Base-by-base conservation (phyloP, 176 grass and related monocot species). In the Avena sativa region DNA sequence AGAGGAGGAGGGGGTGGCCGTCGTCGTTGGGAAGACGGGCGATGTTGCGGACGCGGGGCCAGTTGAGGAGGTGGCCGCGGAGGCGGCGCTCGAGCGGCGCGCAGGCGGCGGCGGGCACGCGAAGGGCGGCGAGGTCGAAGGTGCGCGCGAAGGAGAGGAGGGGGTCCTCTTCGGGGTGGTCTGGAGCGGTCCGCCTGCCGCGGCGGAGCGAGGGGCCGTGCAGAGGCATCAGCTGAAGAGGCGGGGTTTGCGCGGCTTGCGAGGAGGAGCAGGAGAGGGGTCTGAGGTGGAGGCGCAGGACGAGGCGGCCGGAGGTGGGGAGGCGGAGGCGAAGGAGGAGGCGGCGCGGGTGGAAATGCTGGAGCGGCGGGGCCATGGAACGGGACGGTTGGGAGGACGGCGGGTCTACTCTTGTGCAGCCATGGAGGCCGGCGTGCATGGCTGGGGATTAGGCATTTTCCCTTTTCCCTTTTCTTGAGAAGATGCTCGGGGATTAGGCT, bases 1-100 rank as follows among this genome's bases (percentile, higher is more conserved):
- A 17, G n/a, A 81, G 12, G 66, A 89, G 20, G 66, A 81, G 59
- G 17, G 61, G 28, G 23, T 81, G 78, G 62, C 92, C 69, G 34
- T 98, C 90, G 89, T 95, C 96, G 21, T 89, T 79, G 19, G 86
- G 73, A 6, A 92, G 88, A 78, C 90, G 92, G 1, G 84, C 92
- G 50, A 95, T 48, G 78, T 98, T 95, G 52, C 88, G 93, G 46
- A 98, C 87, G 75, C 93, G 88, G 9, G 92, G 96, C 96, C 93
- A 98, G 81, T 98, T 95, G 82, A 98, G 96, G 62, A 98, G 92
- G 88, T 98, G 96, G 9, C 92, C 96, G 46, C 96, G 93, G 62
- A 95, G 90, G 75, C 93, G 92, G 81, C 84, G 47, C 92, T 98
- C 96, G 78, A 98, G 96, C 52, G 80, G 84, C 5, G 88, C 89